These are phyloP conservation scores for Holtermanniella nyarrowii DNA, from an alignment of 768 basidiomycete species.

Conservation along the genomic window DNA sequence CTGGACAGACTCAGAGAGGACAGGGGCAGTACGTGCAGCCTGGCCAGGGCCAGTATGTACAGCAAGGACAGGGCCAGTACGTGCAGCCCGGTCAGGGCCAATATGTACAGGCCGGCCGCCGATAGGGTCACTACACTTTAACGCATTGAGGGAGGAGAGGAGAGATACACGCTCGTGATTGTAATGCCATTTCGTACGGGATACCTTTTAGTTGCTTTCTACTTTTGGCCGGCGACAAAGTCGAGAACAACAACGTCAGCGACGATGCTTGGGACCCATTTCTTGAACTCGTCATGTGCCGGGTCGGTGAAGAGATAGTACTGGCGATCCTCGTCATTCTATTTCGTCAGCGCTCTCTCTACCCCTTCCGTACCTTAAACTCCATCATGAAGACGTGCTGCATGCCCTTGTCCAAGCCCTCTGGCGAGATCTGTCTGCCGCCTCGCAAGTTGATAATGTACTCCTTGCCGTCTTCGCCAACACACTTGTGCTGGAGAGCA, in stretches of 20 bases:
- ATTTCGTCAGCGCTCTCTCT: slow-evolving; percentile 7
- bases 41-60: slow-evolving; percentile 2
- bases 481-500: slow-evolving; percentile 20
- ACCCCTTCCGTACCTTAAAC: slow-evolving; percentile 27
- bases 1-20: not conserved
- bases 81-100: too few species aligned
- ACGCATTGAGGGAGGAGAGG: too few species aligned
- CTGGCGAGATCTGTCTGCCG: slow-evolving; percentile 27
- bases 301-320: slow-evolving; percentile 30
- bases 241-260: slow-evolving; percentile 10
- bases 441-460: slow-evolving; percentile 28
- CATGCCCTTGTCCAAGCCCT: slow-evolving; percentile 26
- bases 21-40: not conserved
- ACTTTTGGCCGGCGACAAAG: slow-evolving; percentile 4
- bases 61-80: slow-evolving; percentile 1
- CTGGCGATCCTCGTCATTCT: slow-evolving; percentile 18
- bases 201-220: not conserved
- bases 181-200: slow-evolving; percentile 12
- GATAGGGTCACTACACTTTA: too few species aligned
- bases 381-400: slow-evolving; percentile 26
- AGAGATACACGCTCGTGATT: slow-evolving; percentile 13
- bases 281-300: slow-evolving; percentile 33
- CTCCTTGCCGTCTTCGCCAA: slow-evolving; percentile 8
- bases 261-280: not conserved
- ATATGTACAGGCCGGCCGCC: too few species aligned